Percentiles rank a stretch among this genome's conserved stretches.
Conservation (phyloP, 106 monocot species). For the Phalaenopsis aphrodite region DNA sequence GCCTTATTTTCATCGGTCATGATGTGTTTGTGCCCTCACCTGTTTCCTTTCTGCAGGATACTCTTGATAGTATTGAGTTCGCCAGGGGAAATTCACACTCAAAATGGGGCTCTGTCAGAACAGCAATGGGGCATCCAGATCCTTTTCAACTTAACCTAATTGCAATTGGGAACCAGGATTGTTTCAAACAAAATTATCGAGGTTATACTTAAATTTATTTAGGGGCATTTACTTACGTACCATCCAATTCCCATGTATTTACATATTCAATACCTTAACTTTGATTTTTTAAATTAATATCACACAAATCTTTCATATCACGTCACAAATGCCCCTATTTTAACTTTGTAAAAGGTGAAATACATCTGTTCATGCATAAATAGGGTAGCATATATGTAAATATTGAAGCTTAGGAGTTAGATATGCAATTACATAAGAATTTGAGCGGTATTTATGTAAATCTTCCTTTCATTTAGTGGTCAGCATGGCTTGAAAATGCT, state of each 20-base stretch:
- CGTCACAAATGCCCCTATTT: too few species aligned
- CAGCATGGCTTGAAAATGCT: not conserved
- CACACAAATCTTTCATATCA: too few species aligned
- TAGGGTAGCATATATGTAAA: too few species aligned
- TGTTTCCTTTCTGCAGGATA: conserved; percentile 33
- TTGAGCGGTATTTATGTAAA: too few species aligned
- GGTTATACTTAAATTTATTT: conserved; percentile 26
- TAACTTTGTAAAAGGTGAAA: too few species aligned
- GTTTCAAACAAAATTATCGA: conserved; percentile 61
- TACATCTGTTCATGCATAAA: too few species aligned
- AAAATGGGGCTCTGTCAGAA: conserved; percentile 81
- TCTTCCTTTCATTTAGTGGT: not conserved
- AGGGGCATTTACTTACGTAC: not conserved
- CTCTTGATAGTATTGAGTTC: conserved; percentile 81
- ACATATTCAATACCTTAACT: too few species aligned
- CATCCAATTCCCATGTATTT: too few species aligned
- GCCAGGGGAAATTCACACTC: conserved; percentile 63
- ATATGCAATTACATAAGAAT: too few species aligned
- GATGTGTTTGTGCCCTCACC: not conserved
- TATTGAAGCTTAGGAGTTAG: too few species aligned
- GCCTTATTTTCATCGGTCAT: too few species aligned
- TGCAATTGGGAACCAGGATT: conserved; percentile 90
- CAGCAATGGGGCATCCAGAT: conserved; percentile 74
- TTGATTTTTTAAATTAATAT: too few species aligned
- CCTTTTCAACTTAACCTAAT: conserved; percentile 77